Percentiles rank a stretch among this genome's conserved stretches.
Conservation (phyloP, 495 filamentous ascomycete species). For the Barbatosphaeria neglecta region DNA sequence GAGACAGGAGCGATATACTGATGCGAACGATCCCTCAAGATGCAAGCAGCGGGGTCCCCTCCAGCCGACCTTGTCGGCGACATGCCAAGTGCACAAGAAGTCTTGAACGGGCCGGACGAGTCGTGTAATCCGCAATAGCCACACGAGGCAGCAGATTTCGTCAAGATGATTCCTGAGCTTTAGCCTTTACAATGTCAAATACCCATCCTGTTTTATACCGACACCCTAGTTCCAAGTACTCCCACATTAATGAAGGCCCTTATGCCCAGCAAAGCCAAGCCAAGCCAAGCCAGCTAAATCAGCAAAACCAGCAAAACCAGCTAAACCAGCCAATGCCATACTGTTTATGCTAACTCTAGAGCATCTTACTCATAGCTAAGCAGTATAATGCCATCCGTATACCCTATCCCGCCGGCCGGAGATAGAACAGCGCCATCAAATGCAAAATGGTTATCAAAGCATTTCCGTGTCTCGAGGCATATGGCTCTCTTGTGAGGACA, state of each 20-base stretch:
- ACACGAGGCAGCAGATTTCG: constrained; percentile 2
- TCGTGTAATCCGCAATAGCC: constrained; percentile 60
- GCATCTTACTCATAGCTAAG: too few species aligned
- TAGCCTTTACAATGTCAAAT: neutral
- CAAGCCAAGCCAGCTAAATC: too few species aligned
- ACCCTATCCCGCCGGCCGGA: too few species aligned
- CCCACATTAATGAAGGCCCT: too few species aligned
- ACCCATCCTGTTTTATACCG: neutral
- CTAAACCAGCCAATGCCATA: too few species aligned
- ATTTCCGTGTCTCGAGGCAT: neutral
- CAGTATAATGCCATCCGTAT: too few species aligned
- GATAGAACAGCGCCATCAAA: neutral
- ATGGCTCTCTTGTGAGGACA: constrained; percentile 1
- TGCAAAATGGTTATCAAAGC: neutral
- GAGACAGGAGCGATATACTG: too few species aligned
- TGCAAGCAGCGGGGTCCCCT: constrained; percentile 90
- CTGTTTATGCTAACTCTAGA: too few species aligned
- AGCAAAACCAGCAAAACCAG: too few species aligned
- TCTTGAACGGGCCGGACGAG: constrained; percentile 55
- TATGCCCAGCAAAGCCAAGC: too few species aligned
- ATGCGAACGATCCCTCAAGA: constrained; percentile 46
- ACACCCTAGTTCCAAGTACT: too few species aligned
- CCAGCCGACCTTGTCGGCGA: constrained; percentile 84
- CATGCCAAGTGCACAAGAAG: constrained; percentile 66
- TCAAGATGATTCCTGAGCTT: neutral